Evolutionary conservation across 352 stramenopile species (phyloP).

Genomic region (Pythium brassicae): DNA sequence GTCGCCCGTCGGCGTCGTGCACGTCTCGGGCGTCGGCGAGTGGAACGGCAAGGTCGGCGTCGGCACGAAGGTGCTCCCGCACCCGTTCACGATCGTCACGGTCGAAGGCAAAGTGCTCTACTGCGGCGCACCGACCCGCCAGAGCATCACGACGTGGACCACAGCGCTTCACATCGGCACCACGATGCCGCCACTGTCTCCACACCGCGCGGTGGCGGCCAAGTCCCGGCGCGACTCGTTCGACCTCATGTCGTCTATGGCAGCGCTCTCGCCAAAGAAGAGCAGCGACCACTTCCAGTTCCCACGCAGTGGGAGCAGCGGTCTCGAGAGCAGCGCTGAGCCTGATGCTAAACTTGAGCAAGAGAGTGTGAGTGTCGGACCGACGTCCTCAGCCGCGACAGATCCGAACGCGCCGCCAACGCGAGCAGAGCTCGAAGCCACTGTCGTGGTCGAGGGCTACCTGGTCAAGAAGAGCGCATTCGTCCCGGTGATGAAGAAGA

Average conservation of each 20-base stretch:
- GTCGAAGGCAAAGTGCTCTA: slow-evolving; percentile 66
- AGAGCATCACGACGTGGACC: slow-evolving; percentile 67
- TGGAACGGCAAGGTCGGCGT: slow-evolving; percentile 60
- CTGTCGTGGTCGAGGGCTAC: slow-evolving; percentile 46
- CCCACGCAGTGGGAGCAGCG: not conserved
- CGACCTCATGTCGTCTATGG: slow-evolving; percentile 38
- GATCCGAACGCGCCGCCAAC: not conserved
- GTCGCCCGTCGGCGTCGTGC: slow-evolving; percentile 51
- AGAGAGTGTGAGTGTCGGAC: too few relatives aligned
- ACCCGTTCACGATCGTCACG: slow-evolving; percentile 56
- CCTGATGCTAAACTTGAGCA: not conserved
- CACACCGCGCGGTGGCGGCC: slow-evolving; percentile 58
- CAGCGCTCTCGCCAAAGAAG: slow-evolving; percentile 8
- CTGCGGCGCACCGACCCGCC: slow-evolving; percentile 56
- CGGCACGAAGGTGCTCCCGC: slow-evolving; percentile 41
- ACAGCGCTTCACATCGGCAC: slow-evolving; percentile 64
- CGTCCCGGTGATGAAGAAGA: slow-evolving; percentile 55
- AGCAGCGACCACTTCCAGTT: slow-evolving; percentile 9
- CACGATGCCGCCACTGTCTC: slow-evolving; percentile 73
- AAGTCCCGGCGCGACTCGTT: slow-evolving; percentile 69
- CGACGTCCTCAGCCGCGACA: not conserved
- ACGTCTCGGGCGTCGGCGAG: slow-evolving; percentile 53
- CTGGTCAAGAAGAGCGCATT: slow-evolving; percentile 46
- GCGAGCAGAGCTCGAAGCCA: slow-evolving; percentile 2
- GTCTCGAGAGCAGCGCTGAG: not conserved